Percentiles rank a stretch among this genome's conserved stretches.
These are phyloP conservation scores for Oryza nivara DNA, from an alignment of 176 grass and related monocot species.

Conservation along the genomic window DNA sequence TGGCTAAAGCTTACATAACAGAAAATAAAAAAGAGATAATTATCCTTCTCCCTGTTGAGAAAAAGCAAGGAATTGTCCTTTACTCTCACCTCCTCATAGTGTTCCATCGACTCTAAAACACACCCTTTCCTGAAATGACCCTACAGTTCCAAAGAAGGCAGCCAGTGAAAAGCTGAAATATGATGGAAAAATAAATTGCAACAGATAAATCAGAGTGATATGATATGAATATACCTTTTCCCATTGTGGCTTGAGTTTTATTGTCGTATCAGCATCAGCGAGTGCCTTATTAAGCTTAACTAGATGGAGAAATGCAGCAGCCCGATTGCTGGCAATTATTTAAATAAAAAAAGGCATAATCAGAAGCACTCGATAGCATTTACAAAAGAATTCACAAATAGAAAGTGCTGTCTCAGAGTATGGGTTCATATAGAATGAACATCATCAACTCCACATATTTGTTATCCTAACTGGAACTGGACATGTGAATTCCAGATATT, in stretches of 20 bases:
- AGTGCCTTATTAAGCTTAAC: constrained; percentile 97
- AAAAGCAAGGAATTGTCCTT: neutral
- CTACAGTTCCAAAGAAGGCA: constrained; percentile 63
- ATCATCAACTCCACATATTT: neutral
- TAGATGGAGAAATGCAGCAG: constrained; percentile 88
- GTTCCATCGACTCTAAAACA: constrained; percentile 91
- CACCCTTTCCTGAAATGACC: constrained; percentile 97
- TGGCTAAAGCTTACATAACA: constrained; percentile 5
- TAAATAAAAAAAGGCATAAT: constrained; percentile 34
- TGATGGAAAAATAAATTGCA: constrained; percentile 33
- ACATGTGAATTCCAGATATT: neutral
- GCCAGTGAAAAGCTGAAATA: constrained; percentile 40
- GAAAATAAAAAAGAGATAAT: neutral
- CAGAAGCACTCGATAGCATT: constrained; percentile 20
- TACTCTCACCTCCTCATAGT: constrained; percentile 82
- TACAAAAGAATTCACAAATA: neutral
- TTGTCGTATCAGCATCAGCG: constrained; percentile 86
- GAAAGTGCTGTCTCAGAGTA: neutral
- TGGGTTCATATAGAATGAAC: constrained; percentile 7
- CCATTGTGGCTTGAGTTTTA: constrained; percentile 84
- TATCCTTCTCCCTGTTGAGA: neutral
- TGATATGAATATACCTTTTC: constrained; percentile 72
- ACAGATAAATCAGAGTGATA: constrained; percentile 16
- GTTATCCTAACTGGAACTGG: neutral
- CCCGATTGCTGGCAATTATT: constrained; percentile 68